Base-by-base conservation (phyloP, 768 basidiomycete genomes). In the Botryobasidium botryosum region DNA sequence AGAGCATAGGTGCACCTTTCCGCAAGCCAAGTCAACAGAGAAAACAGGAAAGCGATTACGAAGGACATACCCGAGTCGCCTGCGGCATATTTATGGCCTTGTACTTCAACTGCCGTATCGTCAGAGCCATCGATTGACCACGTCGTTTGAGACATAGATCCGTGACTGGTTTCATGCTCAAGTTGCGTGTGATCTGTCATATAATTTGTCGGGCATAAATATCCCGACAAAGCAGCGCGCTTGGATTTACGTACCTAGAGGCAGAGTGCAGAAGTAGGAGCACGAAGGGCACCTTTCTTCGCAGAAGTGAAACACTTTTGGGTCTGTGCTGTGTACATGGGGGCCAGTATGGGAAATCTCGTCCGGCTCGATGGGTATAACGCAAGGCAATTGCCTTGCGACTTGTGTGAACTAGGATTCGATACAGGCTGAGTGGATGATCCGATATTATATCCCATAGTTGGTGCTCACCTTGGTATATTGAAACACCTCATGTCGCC, bases 371-470 rank as follows among this genome's bases (percentile, higher is more conserved):
- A 49, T 49, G 12, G 13, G 6, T 6, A 38, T 25, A 15, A 38
- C 44, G 24, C 48, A 49, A 15, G 33, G 35, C 13, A 48, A 33
- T 8, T 38, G 32, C 20, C 40, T 46, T 7, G 48, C 47, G 15
- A 38, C 28, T 49, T 49, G 48, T 5, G 48, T 49, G 45, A 8
- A 47, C 48, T 49, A 24, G 12, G 20, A 43, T 33, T 10, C 18
- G 32, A 12, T 12, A 27, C n/a, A 7, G 10, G 27, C 15, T 18
- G 17, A 17, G 2, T 12, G 13, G 5, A 8, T 12, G 27, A 43
- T 43, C 1, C 18, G 7, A 21, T n/a, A n/a, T n/a, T n/a, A n/a
- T n/a, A n/a, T n/a, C n/a, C n/a, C n/a, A n/a, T n/a, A n/a, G n/a
- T n/a, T n/a, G n/a, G n/a, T n/a, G n/a, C n/a, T n/a, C n/a, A 43